Base-by-base conservation (phyloP, 2,329 filamentous ascomycete species). In the Fusarium mangiferae region DNA sequence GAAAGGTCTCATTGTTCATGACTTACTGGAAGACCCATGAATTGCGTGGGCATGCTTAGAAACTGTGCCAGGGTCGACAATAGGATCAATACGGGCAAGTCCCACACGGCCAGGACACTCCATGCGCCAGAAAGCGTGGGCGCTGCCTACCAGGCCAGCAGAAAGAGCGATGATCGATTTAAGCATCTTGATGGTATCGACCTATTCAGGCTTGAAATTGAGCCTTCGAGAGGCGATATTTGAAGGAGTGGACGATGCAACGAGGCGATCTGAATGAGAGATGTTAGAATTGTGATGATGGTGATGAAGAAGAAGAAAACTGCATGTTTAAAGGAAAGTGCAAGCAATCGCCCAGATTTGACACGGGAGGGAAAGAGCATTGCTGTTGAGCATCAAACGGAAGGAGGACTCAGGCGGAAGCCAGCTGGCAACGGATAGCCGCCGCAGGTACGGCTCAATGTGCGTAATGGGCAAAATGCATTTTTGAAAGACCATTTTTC, bases 81-180 rank as follows among this genome's bases (percentile, higher is more conserved):
- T 86, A 24, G 94, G 94, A 80, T 98, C 94, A 45, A 97, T 86
- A 65, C 94, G 90, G 56, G 90, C 92, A 65, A 94, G 81, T 71
- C 91, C 93, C 74, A 91, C 86, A 52, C 89, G 88, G 63, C 90
- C 91, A 75, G 90, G 92, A 83, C 94, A 98, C 78, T 94, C 92
- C 88, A 98, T 93, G 80, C 95, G 94, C 94, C 94, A 98, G 83
- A 98, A 98, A 68, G 93, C 95, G 76, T 88, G 80, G 52, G 86
- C 87, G 65, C 83, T 75, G 45, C 80, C 80, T 42, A 83, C 72
- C 36, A 84, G 78, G 75, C 79, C 80, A 48, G 78, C 80, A 24
- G 81, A 78, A 52, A 83, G 72, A 70, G 80, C 75, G 68, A 79
- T 49, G 41, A 81, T 59, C 42, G 78, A 78, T 71, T 80, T 83